Conservation (phyloP, 768 basidiomycete genomes). For the Clathrus columnatus region DNA sequence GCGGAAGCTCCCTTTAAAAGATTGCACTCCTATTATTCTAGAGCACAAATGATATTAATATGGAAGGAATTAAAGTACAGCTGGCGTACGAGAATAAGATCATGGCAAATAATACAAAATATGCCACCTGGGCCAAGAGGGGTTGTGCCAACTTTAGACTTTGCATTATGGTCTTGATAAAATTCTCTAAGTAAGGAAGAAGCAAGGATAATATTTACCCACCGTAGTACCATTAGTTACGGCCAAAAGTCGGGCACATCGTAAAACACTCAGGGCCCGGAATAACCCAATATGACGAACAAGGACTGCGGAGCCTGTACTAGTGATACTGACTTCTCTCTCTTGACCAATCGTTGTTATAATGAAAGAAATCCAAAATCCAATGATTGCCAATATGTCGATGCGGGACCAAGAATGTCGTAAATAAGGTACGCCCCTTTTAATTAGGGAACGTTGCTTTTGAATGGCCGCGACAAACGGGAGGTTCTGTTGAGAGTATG, state of each 20-base stretch:
- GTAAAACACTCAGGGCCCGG: constrained; percentile 77
- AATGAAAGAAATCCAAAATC: constrained; percentile 80
- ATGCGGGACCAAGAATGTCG: constrained; percentile 90
- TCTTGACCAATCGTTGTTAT: constrained; percentile 66
- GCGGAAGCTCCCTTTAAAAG: constrained; percentile 79
- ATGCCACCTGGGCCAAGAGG: constrained; percentile 80
- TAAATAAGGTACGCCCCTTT: constrained; percentile 72
- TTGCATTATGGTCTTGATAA: constrained; percentile 68
- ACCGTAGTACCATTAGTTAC: constrained; percentile 91
- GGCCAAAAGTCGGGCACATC: constrained; percentile 73
- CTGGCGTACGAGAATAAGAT: constrained; percentile 72
- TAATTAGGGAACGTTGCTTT: constrained; percentile 4
- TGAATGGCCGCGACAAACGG: constrained; percentile 8
- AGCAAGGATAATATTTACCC: constrained; percentile 22
- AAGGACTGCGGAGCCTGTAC: constrained; percentile 2
- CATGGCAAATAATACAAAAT: constrained; percentile 88
- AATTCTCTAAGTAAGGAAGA: constrained; percentile 1
- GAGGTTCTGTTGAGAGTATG: background rate
- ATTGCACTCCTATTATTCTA: constrained; percentile 89
- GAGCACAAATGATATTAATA: background rate
- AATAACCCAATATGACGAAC: constrained; percentile 74
- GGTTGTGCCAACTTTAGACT: constrained; percentile 87
- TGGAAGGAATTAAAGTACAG: background rate
- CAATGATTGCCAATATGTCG: constrained; percentile 76
- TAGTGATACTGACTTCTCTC: constrained; percentile 32